Evolutionary conservation across 169 alveolate species (phyloP).

Genomic region (Plasmodium chabaudi): DNA sequence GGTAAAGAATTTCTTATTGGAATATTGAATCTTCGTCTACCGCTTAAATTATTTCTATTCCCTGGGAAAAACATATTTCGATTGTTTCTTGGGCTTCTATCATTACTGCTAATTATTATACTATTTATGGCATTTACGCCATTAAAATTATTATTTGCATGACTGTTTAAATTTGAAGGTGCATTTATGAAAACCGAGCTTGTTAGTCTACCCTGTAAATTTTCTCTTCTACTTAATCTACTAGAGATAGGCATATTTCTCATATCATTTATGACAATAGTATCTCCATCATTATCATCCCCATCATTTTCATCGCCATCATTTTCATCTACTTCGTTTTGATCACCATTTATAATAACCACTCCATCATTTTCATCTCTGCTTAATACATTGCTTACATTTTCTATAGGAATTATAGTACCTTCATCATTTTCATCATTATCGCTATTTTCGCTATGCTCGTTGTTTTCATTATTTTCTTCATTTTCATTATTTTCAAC

Average conservation of each 20-base stretch:
- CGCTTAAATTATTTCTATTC: conserved; percentile 22
- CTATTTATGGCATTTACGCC: neutral
- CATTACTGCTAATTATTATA: conserved; percentile 1
- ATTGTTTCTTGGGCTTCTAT: conserved; percentile 12
- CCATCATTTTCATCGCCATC: too few relatives aligned
- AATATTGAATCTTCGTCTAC: conserved; percentile 42
- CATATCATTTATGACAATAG: too few relatives aligned
- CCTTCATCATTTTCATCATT: neutral
- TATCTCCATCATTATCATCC: too few relatives aligned
- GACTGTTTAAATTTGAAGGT: conserved; percentile 2
- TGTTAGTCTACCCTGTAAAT: conserved; percentile 43
- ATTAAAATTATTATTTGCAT: neutral
- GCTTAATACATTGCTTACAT: neutral
- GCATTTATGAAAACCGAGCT: conserved; percentile 27
- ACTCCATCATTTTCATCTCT: neutral
- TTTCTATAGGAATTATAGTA: neutral
- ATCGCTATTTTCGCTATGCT: neutral
- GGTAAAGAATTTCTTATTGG: conserved; percentile 29
- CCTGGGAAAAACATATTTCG: conserved; percentile 12
- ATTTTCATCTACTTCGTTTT: neutral
- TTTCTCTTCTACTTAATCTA: conserved; percentile 19
- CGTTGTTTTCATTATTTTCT: neutral
- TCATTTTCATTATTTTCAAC: neutral
- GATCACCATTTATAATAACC: neutral
- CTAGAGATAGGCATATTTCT: neutral